Base-by-base conservation (phyloP, 306 rosid genomes). In the Sechiopsis laciniata region DNA sequence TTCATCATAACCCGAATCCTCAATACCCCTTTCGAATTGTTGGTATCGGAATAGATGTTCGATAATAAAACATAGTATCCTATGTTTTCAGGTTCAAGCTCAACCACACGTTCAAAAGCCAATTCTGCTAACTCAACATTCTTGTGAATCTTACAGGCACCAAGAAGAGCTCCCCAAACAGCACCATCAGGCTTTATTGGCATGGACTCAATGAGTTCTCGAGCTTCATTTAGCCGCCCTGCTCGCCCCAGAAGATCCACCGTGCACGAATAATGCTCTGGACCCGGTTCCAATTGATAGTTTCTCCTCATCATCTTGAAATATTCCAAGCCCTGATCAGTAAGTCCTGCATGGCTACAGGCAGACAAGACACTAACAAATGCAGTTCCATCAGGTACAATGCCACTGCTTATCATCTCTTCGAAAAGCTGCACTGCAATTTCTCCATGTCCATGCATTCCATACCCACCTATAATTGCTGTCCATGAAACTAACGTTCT, bases 181-280 rank as follows among this genome's bases (percentile, higher is more conserved):
- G 94, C 92, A 78, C 95, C 98, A 65, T 93, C 97, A 3, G 98
- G 91, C 68, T 80, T 82, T 45, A 82, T 84, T 55, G 79, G 84
- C 93, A 88, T 90, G 0, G 90, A 86, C 19, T 74, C 75, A 73
- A 90, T 90, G 22, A 85, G 80, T 46, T 79, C 79, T 78, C 75
- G 70, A n/a, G 97, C 96, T 82, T 90, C 90, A 46, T 78, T 79
- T 70, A 93, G 79, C 53, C 84, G 86, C 19, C 97, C 96, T 0
- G 96, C 96, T 15, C 98, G 85, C 16, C 97, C 98, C 75, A 93
- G 78, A 57, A 90, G 96, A 87, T 93, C 98, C 78, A 90, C 97
- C 85, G 86, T 51, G 71, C 98, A 93, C 42, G 92, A 87, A 71
- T 87, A 87, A 70, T 93, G 96, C 89, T 87, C 89, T 0, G 83